These are phyloP conservation scores for Cladosporium sp. DNA, from an alignment of 2,329 filamentous ascomycete genomes.

Conservation along the genomic window DNA sequence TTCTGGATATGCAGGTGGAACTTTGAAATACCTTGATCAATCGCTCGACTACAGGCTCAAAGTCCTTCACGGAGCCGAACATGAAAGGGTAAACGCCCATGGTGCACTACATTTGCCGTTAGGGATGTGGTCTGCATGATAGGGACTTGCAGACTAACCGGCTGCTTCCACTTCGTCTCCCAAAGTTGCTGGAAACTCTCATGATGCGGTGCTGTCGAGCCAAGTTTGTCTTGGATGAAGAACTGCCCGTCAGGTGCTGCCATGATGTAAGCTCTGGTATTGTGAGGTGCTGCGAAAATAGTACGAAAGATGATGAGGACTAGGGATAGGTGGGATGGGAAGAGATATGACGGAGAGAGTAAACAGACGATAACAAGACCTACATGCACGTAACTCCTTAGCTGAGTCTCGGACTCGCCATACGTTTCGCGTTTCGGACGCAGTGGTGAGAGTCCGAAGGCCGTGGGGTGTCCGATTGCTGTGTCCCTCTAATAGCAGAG, in stretches of 20 bases:
- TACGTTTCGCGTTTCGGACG: conserved; percentile 10
- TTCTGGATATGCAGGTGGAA: neutral
- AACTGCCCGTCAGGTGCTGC: conserved; percentile 28
- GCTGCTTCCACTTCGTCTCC: conserved; percentile 72
- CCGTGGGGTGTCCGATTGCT: conserved; percentile 1
- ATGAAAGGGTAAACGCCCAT: conserved; percentile 53
- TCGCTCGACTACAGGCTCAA: conserved; percentile 62
- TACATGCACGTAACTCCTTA: neutral
- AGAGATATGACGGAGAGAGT: neutral
- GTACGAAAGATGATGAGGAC: neutral
- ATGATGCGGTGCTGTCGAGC: conserved; percentile 40
- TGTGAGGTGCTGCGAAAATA: neutral
- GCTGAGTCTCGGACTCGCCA: neutral
- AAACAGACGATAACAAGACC: neutral
- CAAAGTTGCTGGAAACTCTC: conserved; percentile 50
- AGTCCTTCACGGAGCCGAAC: conserved; percentile 63
- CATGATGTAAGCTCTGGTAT: conserved; percentile 13
- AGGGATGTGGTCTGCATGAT: neutral
- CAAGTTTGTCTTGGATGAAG: conserved; percentile 45
- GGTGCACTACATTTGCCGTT: conserved; percentile 40
- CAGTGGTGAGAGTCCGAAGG: conserved; percentile 5
- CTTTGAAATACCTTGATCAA: conserved; percentile 49
- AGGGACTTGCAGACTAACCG: conserved; percentile 40
- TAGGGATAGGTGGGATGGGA: neutral
- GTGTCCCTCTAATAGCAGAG: neutral